Percentiles rank a stretch among this genome's conserved stretches.
Evolutionary conservation across 306 rosid genomes (phyloP).

Genomic region (Bauhinia variegata): DNA sequence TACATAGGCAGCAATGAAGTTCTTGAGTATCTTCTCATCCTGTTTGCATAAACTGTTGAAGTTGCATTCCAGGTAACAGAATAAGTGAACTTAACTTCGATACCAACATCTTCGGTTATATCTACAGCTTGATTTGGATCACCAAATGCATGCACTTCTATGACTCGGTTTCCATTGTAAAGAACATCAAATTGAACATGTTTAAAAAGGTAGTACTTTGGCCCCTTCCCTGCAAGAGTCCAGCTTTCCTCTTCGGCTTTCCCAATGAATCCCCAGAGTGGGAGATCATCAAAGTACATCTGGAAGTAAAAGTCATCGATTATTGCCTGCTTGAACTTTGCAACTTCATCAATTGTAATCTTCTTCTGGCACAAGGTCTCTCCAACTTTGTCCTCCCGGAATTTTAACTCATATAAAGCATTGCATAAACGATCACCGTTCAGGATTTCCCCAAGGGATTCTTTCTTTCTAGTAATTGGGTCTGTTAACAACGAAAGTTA

Average conservation of each 20-base stretch:
- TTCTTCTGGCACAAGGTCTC: slow-evolving; percentile 60
- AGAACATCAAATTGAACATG: slow-evolving; percentile 74
- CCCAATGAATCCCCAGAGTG: slow-evolving; percentile 83
- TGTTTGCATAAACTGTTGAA: slow-evolving; percentile 52
- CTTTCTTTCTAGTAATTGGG: slow-evolving; percentile 68
- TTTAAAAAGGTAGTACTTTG: slow-evolving; percentile 62
- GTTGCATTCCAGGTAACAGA: slow-evolving; percentile 74
- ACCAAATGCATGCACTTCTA: slow-evolving; percentile 69
- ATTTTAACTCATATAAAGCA: slow-evolving; percentile 63
- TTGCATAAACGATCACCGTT: slow-evolving; percentile 79
- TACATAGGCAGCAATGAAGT: slow-evolving; percentile 64
- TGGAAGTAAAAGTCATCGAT: slow-evolving; percentile 75
- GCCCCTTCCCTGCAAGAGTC: slow-evolving; percentile 47
- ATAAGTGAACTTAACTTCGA: slow-evolving; percentile 73
- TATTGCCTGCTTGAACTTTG: slow-evolving; percentile 64
- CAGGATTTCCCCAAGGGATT: slow-evolving; percentile 84
- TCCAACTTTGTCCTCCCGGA: slow-evolving; percentile 50
- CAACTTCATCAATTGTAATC: slow-evolving; percentile 64
- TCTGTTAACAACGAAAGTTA: slow-evolving; percentile 50
- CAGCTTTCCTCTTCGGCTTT: slow-evolving; percentile 64
- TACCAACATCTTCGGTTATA: slow-evolving; percentile 62
- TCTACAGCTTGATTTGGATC: slow-evolving; percentile 70
- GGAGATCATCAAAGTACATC: slow-evolving; percentile 90
- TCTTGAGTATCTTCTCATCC: slow-evolving; percentile 70
- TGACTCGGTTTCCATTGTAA: slow-evolving; percentile 61